Base-by-base conservation (phyloP, 2,329 filamentous ascomycete species). In the Venturiaceae sp. region DNA sequence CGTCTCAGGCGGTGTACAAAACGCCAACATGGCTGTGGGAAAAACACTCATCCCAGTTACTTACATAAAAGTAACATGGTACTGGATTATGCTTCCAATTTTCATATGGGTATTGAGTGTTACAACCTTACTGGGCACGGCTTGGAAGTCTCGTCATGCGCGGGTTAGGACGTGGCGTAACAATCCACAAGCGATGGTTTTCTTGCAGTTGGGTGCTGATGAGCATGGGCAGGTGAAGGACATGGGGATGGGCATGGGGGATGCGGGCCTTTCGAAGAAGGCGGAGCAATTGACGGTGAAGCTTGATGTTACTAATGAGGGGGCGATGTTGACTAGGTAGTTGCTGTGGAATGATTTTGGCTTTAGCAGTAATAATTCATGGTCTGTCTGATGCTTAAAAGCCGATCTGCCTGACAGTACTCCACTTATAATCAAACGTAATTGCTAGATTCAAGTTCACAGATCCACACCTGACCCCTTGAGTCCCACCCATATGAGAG, bases 111-210 rank as follows among this genome's bases (percentile, higher is more conserved):
- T 53, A 19, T 30, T 53, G 8, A 33, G 19, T 19, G 39, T 58
- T 21, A 33, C 28, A 11, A 58, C 39, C 13, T 19, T 58, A 11
- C 16, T 60, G 7, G 58, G 58, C 21, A 60, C 58, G 1, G 26
- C 6, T 7, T 32, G 19, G 54, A 60, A 60, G 37, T 58, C 54
- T 5, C 13, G 55, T 13, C 23, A 32, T 13, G 39, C 55, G 30
- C 13, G 46, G 21, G 36, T 60, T 9, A 26, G 30, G 39, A 37
- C 32, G 30, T 60, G 55, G 58, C 9, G 58, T 1, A 57, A 32
- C 14, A 58, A 56, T 46, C 58, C 58, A 14, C 55, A 58, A 26
- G 55, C 58, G n/a, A 14, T 60, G 55, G 58, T 60, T 7, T 60
- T 60, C 23, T 23, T 60, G 23, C 36, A 37, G 8, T 28, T 60